phyloP scores from a whole-genome alignment of 441 rosid species.

The Erodium moschatum region DNA sequence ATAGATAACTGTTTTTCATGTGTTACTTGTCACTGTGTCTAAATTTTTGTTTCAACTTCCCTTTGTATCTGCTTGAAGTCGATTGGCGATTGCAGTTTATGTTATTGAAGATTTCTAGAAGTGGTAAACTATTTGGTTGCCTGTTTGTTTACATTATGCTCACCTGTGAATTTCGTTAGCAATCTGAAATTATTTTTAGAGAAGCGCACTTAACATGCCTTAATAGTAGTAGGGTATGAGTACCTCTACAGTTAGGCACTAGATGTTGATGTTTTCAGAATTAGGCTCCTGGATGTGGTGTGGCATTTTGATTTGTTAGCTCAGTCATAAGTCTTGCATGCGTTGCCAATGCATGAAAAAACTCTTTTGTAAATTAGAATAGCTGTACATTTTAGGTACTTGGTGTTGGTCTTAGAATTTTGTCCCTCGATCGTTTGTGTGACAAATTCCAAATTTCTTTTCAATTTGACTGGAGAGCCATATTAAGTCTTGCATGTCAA shows the following conservation, averaged over 20 bases:
- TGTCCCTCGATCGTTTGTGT: not conserved
- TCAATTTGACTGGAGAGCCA: no score
- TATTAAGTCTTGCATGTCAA: no score
- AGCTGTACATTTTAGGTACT: not conserved
- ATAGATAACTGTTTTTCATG: not conserved
- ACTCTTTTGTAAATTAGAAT: not conserved
- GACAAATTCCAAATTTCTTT: no score
- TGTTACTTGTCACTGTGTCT: not conserved
- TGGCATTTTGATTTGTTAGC: not conserved
- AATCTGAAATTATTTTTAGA: not conserved
- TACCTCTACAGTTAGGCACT: not conserved
- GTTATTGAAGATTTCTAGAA: no score
- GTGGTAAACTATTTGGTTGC: not conserved
- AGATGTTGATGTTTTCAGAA: not conserved
- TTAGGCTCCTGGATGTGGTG: slow-evolving; percentile 1
- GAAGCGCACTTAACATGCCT: not conserved
- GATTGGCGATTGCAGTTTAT: not conserved
- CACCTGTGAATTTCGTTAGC: not conserved
- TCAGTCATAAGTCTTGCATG: not conserved
- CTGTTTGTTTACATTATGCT: not conserved
- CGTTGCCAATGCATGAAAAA: not conserved
- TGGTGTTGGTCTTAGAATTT: not conserved
- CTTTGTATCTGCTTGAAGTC: not conserved
- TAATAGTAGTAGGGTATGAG: not conserved
- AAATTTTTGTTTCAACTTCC: not conserved